Base-by-base conservation (phyloP, 208 protist genomes). In the Leishmania tarentolae region DNA sequence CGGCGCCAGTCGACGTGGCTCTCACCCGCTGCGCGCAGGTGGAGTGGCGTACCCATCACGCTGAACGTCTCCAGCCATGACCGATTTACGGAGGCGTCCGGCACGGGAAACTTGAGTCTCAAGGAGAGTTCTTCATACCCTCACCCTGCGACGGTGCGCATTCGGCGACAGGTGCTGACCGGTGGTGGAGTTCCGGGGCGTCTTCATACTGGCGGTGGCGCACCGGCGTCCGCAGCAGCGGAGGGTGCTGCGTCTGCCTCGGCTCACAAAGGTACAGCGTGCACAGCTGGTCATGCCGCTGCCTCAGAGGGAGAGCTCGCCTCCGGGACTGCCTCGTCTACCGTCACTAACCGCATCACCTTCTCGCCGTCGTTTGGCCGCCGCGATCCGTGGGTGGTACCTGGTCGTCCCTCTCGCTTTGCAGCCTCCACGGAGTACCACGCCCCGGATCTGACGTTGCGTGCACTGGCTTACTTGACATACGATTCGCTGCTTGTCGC, bases 91-190 rank as follows among this genome's bases (percentile, higher is more conserved):
- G 47, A 79, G 6, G 52, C 37, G 8, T n/a, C 71, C 4, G 31
- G 15, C 5, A 15, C 9, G 5, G 52, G 53, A 7, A 76, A 68
- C 35, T 42, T 47, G 19, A 42, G 19, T n/a, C 69, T 17, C 47
- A 82, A 83, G 57, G 82, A 86, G 50, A 84, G 82, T 63, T 86
- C 80, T 72, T 89, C 86, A 21, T 74, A 52, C 8, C 81, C 83
- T 17, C 79, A 44, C 2, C 70, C 75, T 0, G 47, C 86, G 44
- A 76, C 44, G n/a, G 56, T 76, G 42, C 73, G 68, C 46, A 42
- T 42, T 13, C 85, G 52, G 28, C 77, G 77, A 37, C 66, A 75
- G 75, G 15, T 31, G 35, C 24, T 28, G 24, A 52, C 15, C 13
- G 61, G n/a, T 13, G 40, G 74, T 40, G 57, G 74, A 9, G 50